Base-by-base conservation (phyloP, 2,329 filamentous ascomycete genomes). In the Venturiaceae sp. region DNA sequence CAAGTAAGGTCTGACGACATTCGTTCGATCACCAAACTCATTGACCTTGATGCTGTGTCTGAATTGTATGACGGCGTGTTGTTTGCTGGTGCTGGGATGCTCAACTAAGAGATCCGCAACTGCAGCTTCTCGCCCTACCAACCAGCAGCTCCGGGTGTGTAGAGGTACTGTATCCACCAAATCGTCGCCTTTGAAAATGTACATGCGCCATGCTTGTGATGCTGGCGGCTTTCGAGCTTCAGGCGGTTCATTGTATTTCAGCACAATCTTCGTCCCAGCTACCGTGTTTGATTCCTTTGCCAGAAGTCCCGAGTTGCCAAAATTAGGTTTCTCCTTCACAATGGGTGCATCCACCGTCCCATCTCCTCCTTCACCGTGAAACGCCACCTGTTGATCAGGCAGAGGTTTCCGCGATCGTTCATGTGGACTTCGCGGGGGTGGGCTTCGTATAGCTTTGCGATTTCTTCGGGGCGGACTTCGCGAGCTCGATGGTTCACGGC, bases 11-110 rank as follows among this genome's bases (percentile, higher is more conserved):
- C 75, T 78, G 28, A 80, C 77, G 60, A 71, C 64, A 44, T 64
- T 66, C 58, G 66, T 66, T 60, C 66, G 66, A n/a, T 70, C 68
- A 23, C 88, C 90, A 16, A 50, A 57, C 39, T 60, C 58, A 34
- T 53, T 54, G 14, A 50, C 23, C 33, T 58, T 34, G 21, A 60
- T 34, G 72, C 87, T 91, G 68, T 90, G 86, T 37, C 94, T 84
- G 67, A 99, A 99, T 70, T 99, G 94, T 46, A 99, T 82, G 8
- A 92, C 94, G 0, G 92, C 92, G 71, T 99, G 94, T 73, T 99
- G 94, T 72, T 95, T 95, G 70, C 90, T 95, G 67, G 91, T 85
- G 71, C 90, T 96, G 0, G 92, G 91, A 69, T 99, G 92, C 68
- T 95, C 90, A 7, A 95, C 83, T 2, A 83, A 77, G 59, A 96